Evolutionary conservation across 2,329 filamentous ascomycete genomes (phyloP), one percentile per base, ranked within the genome.

Genomic region (Boeremia exigua): DNA sequence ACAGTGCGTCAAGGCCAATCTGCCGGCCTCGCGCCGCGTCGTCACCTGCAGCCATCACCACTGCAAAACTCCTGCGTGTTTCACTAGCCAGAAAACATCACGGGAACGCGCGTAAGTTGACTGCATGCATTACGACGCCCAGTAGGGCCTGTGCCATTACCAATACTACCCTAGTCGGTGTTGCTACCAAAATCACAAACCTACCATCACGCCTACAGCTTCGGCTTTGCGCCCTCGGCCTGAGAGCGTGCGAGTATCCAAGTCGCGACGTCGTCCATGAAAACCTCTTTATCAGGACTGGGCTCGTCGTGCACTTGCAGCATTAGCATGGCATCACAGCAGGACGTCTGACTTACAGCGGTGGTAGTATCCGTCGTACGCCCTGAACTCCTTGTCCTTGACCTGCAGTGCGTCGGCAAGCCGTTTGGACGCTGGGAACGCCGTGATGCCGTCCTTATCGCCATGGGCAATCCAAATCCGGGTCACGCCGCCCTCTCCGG

Each of bases 351-450:
- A 75, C 79, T 74, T 62, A 81, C 80, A 74, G 77, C 90, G 88
- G 77, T 97, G 93, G 73, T 86, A 92, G 71, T 84, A 90, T 9
- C 90, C 92, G 28, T 90, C 85, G 72, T 95, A 96, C 17, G 80
- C 77, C 78, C 86, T 89, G 70, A 91, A 87, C 60, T 82, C 83
- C 69, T 86, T 89, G 73, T 96, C 91, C 64, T 82, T 78, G 6
- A 89, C 79, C 45, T 77, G 75, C 25, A 82, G 77, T 61, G 75
- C 68, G 19, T 88, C 83, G 57, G 87, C 85, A 75, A 89, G 90
- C 54, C 78, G 81, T 77, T 86, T 85, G 53, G 85, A 87, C 2
- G 84, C 86, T 8, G 83, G 78, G 64, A 85, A 90, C 73, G 84
- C 86, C 40, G 88, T 89, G 28, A 88, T 83, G 66, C 81, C 80